phyloP scores from a whole-genome alignment of 1,284 basidiomycete species.

The Bondarzewia mesenterica region DNA sequence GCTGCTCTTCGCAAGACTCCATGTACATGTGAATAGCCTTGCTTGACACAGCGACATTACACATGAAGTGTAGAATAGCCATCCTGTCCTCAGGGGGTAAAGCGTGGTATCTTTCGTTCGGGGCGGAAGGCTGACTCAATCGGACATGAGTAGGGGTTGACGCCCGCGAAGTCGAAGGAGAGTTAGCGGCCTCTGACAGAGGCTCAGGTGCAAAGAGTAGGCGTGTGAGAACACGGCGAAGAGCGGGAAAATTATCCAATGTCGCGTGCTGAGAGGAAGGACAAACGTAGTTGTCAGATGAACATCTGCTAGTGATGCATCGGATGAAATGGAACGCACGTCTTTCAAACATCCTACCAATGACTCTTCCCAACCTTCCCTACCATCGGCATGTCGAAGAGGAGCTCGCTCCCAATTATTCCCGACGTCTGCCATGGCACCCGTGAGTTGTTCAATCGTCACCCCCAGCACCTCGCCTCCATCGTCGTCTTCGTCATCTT shows the following conservation, averaged over 20 bases:
- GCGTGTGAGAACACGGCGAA: conserved; percentile 69
- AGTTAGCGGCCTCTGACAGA: conserved; percentile 25
- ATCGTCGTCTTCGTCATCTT: conserved; percentile 35
- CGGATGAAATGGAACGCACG: conserved; percentile 40
- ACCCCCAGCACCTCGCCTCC: conserved; percentile 37
- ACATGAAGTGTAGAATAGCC: conserved; percentile 81
- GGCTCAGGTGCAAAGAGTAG: conserved; percentile 62
- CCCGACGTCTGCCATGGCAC: conserved; percentile 63
- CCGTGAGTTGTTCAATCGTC: conserved; percentile 47
- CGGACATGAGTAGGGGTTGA: conserved; percentile 30
- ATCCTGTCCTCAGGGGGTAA: conserved; percentile 78
- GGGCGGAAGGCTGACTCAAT: conserved; percentile 31
- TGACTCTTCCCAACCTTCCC: conserved; percentile 80
- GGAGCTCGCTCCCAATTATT: conserved; percentile 78
- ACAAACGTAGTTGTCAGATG: conserved; percentile 1
- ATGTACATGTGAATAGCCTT: conserved; percentile 82
- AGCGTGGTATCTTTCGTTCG: conserved; percentile 65
- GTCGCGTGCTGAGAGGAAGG: conserved; percentile 63
- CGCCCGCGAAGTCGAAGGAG: conserved; percentile 29
- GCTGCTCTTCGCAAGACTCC: conserved; percentile 82
- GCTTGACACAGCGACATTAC: conserved; percentile 85
- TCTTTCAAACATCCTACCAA: conserved; percentile 86
- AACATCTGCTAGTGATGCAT: conserved; percentile 6
- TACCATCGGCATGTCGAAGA: conserved; percentile 53
- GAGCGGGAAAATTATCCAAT: conserved; percentile 60